Conservation (phyloP, 192 early-diverging fungal genomes). For the Linnemannia elongata region DNA sequence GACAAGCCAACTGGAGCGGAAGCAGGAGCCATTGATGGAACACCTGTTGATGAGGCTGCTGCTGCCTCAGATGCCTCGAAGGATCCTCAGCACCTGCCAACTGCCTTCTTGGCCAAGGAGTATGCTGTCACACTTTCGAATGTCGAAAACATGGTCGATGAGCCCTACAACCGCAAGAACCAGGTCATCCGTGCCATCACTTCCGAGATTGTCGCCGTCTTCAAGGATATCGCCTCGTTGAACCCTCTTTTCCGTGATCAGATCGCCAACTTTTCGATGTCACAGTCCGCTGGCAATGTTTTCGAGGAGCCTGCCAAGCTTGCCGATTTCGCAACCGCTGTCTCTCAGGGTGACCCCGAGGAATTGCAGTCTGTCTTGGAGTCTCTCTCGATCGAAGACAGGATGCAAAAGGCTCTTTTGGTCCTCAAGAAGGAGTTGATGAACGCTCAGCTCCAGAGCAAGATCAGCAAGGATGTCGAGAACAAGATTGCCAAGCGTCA, state of each 20-base stretch:
- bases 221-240: conserved; percentile 95
- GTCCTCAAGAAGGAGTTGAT: conserved; percentile 98
- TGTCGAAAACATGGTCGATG: conserved; percentile 89
- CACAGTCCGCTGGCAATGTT: conserved; percentile 94
- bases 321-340: conserved; percentile 97
- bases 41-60: conserved; percentile 2
- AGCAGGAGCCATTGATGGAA: conserved; percentile 38
- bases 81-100: conserved; percentile 33
- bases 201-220: conserved; percentile 94
- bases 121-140: conserved; percentile 89
- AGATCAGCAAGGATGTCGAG: conserved; percentile 98
- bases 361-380: conserved; percentile 96
- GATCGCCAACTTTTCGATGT: conserved; percentile 97
- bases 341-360: conserved; percentile 91
- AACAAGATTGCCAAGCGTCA: conserved; percentile 97
- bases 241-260: conserved; percentile 98
- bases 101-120: conserved; percentile 67
- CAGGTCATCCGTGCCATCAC: conserved; percentile 91
- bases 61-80: conserved; percentile 8
- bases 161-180: conserved; percentile 88
- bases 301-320: conserved; percentile 95
- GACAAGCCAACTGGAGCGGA: conserved; percentile 19
- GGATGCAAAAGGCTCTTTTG: conserved; percentile 91
- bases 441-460: conserved; percentile 97
- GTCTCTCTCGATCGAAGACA: conserved; percentile 88